These are phyloP conservation scores for Bruguiera gymnorhiza DNA, from an alignment of 345 rosid species.

Conservation along the genomic window DNA sequence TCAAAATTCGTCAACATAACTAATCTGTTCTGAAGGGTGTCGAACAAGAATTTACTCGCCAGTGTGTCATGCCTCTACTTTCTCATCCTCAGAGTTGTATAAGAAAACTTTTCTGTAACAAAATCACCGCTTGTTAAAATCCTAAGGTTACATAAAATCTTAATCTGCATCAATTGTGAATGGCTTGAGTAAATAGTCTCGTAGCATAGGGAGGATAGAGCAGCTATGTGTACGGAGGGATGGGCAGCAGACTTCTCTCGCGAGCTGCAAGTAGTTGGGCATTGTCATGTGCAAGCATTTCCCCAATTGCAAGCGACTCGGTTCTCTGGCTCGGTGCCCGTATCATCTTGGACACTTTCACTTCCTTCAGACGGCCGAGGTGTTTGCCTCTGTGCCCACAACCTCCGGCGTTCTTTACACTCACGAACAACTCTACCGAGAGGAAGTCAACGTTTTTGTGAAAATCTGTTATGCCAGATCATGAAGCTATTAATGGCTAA, in stretches of 20 bases:
- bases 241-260: slow-evolving; percentile 55
- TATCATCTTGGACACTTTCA: slow-evolving; percentile 28
- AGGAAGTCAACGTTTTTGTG: not conserved
- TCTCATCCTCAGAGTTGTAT: slow-evolving; percentile 60
- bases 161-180: too few relatives aligned
- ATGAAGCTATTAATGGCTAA: not conserved
- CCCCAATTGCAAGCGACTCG: slow-evolving; percentile 37
- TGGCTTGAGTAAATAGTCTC: too few relatives aligned
- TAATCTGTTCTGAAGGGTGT: not conserved
- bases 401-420: slow-evolving; percentile 51
- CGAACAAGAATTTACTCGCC: not conserved
- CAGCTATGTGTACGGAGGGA: not conserved
- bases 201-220: not conserved
- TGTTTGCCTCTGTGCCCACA: slow-evolving; percentile 62
- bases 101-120: slow-evolving; percentile 50
- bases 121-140: slow-evolving; percentile 8
- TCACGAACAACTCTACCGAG: too few relatives aligned
- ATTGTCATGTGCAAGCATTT: slow-evolving; percentile 72
- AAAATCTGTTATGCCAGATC: not conserved
- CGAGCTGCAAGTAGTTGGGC: slow-evolving; percentile 71
- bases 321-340: slow-evolving; percentile 41
- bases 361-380: slow-evolving; percentile 33
- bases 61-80: slow-evolving; percentile 26
- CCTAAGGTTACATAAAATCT: not conserved
- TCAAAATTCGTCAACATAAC: not conserved